These are phyloP conservation scores for Xylaria sp. DNA, from an alignment of 2,329 filamentous ascomycete genomes.

Conservation along the genomic window DNA sequence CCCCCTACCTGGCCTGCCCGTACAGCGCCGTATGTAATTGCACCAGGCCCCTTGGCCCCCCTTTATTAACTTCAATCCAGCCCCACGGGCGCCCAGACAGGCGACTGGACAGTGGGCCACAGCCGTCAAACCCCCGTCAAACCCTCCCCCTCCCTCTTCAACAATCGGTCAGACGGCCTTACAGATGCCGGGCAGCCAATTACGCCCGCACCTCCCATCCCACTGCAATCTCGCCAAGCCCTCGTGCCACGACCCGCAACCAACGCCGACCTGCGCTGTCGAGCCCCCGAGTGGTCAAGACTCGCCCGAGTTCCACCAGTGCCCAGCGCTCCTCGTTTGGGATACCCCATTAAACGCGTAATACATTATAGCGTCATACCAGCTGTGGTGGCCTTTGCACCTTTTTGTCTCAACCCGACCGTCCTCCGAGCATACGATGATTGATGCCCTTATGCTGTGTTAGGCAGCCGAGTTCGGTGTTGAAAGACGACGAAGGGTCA, in stretches of 20 bases:
- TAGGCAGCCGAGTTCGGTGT: too few species aligned
- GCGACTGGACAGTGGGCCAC: too few species aligned
- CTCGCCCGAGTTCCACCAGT: not conserved
- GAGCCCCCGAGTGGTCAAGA: not conserved
- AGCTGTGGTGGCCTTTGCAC: not conserved
- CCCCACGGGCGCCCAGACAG: too few species aligned
- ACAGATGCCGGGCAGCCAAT: not conserved
- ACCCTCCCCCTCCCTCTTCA: too few species aligned
- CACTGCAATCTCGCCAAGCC: not conserved
- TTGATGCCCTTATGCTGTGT: too few species aligned
- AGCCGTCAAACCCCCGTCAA: not conserved
- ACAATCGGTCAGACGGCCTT: not conserved
- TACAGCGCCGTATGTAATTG: not conserved
- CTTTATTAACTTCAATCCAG: not conserved
- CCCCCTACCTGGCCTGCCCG: too few species aligned
- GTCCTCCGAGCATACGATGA: too few species aligned
- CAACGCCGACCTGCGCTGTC: not conserved
- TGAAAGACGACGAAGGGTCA: too few species aligned
- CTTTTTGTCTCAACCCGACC: not conserved
- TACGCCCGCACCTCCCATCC: not conserved
- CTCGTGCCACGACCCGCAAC: not conserved
- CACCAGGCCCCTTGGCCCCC: not conserved
- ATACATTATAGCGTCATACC: not conserved
- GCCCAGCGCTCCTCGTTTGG: not conserved
- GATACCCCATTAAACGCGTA: not conserved